phyloP scores from a whole-genome alignment of 495 filamentous ascomycete species.

The Hyaloscypha finlandica region DNA sequence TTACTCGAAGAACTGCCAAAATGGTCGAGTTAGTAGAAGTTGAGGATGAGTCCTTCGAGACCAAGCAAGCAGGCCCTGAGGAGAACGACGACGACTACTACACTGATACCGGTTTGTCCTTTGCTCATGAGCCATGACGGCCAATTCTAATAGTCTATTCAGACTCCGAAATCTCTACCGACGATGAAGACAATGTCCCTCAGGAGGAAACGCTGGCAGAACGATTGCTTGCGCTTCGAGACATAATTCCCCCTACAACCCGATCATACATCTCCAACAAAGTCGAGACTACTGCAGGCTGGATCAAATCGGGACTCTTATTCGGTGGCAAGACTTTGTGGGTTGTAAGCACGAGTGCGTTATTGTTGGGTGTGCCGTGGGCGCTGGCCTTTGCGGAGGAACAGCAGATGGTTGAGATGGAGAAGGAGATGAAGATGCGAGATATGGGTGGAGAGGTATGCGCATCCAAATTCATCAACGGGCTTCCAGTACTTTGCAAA shows the following conservation, averaged over 20 bases:
- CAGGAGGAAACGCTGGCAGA: conserved; percentile 68
- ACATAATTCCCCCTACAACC: conserved; percentile 85
- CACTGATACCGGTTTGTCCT: conserved; percentile 77
- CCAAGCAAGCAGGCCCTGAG: conserved; percentile 65
- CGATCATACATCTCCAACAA: conserved; percentile 67
- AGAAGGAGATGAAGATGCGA: conserved; percentile 93
- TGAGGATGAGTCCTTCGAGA: conserved; percentile 88
- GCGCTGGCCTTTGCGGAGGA: conserved; percentile 92
- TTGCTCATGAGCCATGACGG: not conserved
- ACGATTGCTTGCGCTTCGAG: conserved; percentile 81
- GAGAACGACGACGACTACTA: conserved; percentile 85
- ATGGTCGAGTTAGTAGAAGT: conserved; percentile 98
- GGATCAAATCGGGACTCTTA: conserved; percentile 60
- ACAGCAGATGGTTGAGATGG: conserved; percentile 93
- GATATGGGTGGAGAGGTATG: conserved; percentile 59
- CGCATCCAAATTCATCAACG: not conserved
- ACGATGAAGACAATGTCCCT: conserved; percentile 49
- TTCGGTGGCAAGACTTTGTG: conserved; percentile 83
- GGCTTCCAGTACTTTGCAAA: not conserved
- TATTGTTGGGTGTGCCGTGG: conserved; percentile 91
- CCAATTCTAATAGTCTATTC: conserved; percentile 26
- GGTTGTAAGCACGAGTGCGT: conserved; percentile 81
- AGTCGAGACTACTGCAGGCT: conserved; percentile 56
- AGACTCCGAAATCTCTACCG: conserved; percentile 69
- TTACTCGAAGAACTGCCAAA: conserved; percentile 36